phyloP scores from a whole-genome alignment of 148 eudicot species.

The Tetragonia tetragonoides region DNA sequence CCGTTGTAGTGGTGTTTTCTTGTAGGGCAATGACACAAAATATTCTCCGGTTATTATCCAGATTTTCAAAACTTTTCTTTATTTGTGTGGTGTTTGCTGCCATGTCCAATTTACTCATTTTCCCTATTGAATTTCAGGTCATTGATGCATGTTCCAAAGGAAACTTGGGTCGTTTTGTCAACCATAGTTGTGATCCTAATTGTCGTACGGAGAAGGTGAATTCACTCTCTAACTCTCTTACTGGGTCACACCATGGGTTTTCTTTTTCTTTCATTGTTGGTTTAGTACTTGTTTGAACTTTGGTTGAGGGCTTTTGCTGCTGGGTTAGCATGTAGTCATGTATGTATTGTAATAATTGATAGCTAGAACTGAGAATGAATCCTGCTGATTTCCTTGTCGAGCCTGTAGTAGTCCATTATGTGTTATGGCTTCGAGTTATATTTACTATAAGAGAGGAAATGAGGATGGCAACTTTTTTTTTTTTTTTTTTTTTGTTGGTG shows the following conservation, averaged over 20 bases:
- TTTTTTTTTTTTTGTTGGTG: no score
- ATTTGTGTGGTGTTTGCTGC: not conserved
- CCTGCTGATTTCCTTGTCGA: no score
- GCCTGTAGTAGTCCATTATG: no score
- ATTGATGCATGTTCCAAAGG: constrained; percentile 98
- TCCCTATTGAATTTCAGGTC: constrained; percentile 51
- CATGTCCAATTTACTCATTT: constrained; percentile 8
- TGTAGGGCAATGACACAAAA: not conserved
- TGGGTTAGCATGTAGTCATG: no score
- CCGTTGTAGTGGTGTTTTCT: not conserved
- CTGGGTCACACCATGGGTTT: not conserved
- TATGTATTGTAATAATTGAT: no score
- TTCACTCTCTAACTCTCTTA: constrained; percentile 2
- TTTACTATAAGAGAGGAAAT: no score
- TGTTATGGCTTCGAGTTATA: no score
- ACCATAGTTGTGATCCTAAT: constrained; percentile 98
- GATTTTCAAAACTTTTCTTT: not conserved
- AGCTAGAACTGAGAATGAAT: no score
- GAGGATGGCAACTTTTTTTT: no score
- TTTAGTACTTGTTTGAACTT: not conserved
- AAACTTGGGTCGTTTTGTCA: constrained; percentile 93
- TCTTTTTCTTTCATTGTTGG: not conserved
- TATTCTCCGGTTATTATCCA: not conserved
- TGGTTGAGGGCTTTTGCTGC: no score
- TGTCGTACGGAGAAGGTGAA: constrained; percentile 96